phyloP scores from a whole-genome alignment of 306 rosid species.

The Pterocarpus macrocarpus region DNA sequence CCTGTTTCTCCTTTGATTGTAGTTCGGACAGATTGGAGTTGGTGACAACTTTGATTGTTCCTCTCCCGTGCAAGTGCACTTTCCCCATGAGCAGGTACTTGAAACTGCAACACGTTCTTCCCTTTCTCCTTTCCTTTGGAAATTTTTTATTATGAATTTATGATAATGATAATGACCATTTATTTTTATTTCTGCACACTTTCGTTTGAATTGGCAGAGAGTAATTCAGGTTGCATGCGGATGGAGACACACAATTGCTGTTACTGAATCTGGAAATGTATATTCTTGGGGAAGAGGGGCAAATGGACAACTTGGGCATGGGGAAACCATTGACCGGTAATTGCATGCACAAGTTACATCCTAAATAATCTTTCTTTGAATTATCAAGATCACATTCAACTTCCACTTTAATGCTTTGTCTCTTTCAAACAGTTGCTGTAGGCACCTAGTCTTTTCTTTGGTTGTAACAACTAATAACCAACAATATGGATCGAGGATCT shows the following conservation, averaged over 20 bases:
- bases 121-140: constrained; percentile 1
- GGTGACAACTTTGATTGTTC: constrained; percentile 80
- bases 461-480: not conserved
- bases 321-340: constrained; percentile 82
- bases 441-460: not conserved
- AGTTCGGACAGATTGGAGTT: constrained; percentile 95
- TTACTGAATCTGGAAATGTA: constrained; percentile 76
- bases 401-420: not conserved
- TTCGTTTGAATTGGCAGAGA: constrained; percentile 65
- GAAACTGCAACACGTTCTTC: constrained; percentile 33
- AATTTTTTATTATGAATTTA: not conserved
- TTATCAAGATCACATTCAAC: not conserved
- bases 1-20: constrained; percentile 44
- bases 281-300: constrained; percentile 99
- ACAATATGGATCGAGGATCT: not conserved
- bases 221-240: constrained; percentile 81
- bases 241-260: constrained; percentile 91
- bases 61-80: constrained; percentile 72
- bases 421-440: no score
- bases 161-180: not conserved
- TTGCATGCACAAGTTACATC: constrained; percentile 18
- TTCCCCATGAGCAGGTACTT: constrained; percentile 76
- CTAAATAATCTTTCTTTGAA: not conserved
- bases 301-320: constrained; percentile 98
- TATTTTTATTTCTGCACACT: constrained; percentile 12